phyloP scores from a whole-genome alignment of 2,329 filamentous ascomycete species.

The Trichophyton schoenleinii region DNA sequence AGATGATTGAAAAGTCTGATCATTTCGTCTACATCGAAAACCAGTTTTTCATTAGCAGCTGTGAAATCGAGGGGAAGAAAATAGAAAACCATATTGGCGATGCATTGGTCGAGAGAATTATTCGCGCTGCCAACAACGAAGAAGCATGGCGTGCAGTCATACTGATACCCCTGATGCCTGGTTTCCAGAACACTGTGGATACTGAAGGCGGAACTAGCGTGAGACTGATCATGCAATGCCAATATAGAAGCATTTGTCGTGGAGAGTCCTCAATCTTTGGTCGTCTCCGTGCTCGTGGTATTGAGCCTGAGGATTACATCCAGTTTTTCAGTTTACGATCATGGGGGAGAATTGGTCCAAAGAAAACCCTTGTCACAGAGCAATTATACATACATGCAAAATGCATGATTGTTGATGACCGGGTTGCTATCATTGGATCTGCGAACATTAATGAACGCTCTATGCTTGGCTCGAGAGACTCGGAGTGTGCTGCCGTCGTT shows the following conservation, averaged over 20 bases:
- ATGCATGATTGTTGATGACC: conserved; percentile 68
- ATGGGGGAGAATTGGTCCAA: conserved; percentile 84
- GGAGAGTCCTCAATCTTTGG: conserved; percentile 85
- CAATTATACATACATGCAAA: conserved; percentile 94
- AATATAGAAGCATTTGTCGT: conserved; percentile 90
- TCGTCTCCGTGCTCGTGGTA: conserved; percentile 57
- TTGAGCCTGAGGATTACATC: conserved; percentile 68
- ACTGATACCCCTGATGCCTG: conserved; percentile 79
- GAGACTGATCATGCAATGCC: conserved; percentile 93
- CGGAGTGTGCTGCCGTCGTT: conserved; percentile 76
- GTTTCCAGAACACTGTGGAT: conserved; percentile 82
- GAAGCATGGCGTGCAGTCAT: conserved; percentile 87
- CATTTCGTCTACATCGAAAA: conserved; percentile 98
- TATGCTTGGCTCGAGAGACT: conserved; percentile 73
- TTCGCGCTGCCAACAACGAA: conserved; percentile 65
- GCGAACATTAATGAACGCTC: conserved; percentile 60
- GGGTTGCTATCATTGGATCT: conserved; percentile 67
- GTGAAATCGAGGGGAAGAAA: conserved; percentile 73
- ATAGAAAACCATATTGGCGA: conserved; percentile 76
- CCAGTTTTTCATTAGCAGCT: conserved; percentile 83
- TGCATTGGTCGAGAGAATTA: conserved; percentile 81
- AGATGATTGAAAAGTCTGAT: conserved; percentile 59
- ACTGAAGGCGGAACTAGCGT: conserved; percentile 75
- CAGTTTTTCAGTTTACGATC: conserved; percentile 90
- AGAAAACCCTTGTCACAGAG: conserved; percentile 63